A percentile compares a stretch with the other conserved stretches of the same genome.
phyloP scores from a whole-genome alignment of 2,329 filamentous ascomycete species.

The Penicillium fuscoglaucum region DNA sequence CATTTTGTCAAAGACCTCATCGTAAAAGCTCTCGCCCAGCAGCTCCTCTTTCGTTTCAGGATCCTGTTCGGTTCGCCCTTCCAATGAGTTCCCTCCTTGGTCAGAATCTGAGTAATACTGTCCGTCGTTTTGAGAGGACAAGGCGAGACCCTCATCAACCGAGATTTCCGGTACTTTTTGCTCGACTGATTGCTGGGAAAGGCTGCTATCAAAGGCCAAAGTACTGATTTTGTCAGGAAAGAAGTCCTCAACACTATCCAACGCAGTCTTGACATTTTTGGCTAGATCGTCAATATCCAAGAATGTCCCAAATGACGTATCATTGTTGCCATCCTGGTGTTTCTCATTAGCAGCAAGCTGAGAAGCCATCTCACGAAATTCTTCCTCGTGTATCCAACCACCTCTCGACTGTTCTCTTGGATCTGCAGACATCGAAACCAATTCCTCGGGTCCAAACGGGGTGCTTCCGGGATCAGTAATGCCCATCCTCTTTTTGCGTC shows the following conservation, averaged over 20 bases:
- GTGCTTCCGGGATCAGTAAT: conserved; percentile 64
- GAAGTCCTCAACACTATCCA: conserved; percentile 85
- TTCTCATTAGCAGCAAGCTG: conserved; percentile 66
- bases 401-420: conserved; percentile 67
- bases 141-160: conserved; percentile 65
- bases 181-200: conserved; percentile 11
- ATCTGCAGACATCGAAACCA: conserved; percentile 88
- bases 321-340: conserved; percentile 46
- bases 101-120: conserved; percentile 46
- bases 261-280: conserved; percentile 67
- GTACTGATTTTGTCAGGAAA: conserved; percentile 65
- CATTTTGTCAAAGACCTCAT: conserved; percentile 23
- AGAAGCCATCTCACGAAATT: conserved; percentile 67
- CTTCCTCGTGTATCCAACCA: conserved; percentile 92
- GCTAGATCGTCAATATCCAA: conserved; percentile 56
- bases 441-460: conserved; percentile 75
- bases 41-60: conserved; percentile 12
- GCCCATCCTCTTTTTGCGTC: conserved; percentile 71
- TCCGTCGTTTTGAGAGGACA: conserved; percentile 47
- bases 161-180: conserved; percentile 44
- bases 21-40: conserved; percentile 27
- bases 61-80: conserved; percentile 10
- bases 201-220: conserved; percentile 23
- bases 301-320: conserved; percentile 65
- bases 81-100: conserved; percentile 29